Evolutionary conservation across 2,329 filamentous ascomycete genomes (phyloP).

Genomic region (Lecanicillium sp.): DNA sequence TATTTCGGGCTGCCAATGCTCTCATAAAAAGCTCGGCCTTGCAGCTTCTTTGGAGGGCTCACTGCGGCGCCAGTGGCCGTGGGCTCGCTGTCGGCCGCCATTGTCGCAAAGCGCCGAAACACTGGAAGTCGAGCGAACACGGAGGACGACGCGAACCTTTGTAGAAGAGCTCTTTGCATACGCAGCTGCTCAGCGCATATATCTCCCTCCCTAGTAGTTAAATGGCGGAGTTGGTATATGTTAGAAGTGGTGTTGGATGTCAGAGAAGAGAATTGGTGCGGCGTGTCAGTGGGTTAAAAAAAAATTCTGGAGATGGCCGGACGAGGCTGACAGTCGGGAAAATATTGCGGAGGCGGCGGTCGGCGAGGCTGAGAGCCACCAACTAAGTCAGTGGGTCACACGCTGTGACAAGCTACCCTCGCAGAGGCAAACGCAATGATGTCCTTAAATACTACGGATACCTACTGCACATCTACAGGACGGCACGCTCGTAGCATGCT

Average conservation of each 20-base stretch:
- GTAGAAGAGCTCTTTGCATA: background rate
- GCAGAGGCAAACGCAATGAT: too few species aligned
- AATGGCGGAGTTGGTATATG: background rate
- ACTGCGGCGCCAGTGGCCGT: slow-evolving; percentile 9
- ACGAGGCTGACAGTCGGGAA: background rate
- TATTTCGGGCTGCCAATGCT: slow-evolving; percentile 88
- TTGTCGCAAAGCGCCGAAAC: slow-evolving; percentile 18
- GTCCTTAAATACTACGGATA: too few species aligned
- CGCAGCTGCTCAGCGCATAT: background rate
- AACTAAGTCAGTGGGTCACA: too few species aligned
- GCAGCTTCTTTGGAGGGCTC: slow-evolving; percentile 48
- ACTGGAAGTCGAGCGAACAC: background rate
- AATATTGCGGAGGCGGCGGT: too few species aligned
- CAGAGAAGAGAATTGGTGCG: slow-evolving; percentile 3
- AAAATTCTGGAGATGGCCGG: background rate
- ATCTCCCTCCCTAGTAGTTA: background rate
- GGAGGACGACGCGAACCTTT: background rate
- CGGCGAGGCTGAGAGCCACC: too few species aligned
- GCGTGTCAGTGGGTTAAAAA: background rate
- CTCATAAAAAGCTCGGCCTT: slow-evolving; percentile 87
- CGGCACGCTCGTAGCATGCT: too few species aligned
- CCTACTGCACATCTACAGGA: too few species aligned
- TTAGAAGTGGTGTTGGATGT: too few species aligned
- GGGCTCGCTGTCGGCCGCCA: slow-evolving; percentile 15
- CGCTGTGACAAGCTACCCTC: too few species aligned